Evolutionary conservation across 1,139 yeast genomes (phyloP).

Genomic region (Pichia norvegensis): DNA sequence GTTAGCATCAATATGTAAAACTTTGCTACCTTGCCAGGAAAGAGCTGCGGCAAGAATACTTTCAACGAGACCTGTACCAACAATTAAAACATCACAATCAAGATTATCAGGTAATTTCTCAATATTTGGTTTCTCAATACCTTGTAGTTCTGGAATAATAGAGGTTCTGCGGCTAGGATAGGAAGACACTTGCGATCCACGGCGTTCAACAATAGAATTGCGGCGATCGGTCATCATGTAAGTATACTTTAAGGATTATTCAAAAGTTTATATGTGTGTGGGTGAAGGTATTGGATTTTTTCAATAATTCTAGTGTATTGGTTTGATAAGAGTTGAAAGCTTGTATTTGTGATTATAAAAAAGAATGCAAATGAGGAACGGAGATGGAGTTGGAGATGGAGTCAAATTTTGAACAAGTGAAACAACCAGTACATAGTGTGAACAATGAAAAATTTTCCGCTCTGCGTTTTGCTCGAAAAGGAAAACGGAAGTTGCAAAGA

Average conservation of each 20-base stretch:
- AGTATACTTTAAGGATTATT: neutral
- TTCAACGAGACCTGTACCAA: slow-evolving; percentile 90
- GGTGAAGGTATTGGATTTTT: no score
- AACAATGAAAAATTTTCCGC: neutral
- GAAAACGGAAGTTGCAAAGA: neutral
- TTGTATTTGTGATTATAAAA: neutral
- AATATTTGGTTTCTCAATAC: slow-evolving; percentile 48
- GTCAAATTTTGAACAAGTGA: neutral
- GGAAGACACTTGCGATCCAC: slow-evolving; percentile 32
- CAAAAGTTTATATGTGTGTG: no score
- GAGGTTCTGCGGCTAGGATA: slow-evolving; percentile 43
- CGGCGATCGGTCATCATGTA: slow-evolving; percentile 33
- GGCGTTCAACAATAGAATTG: slow-evolving; percentile 63
- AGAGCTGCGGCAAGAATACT: slow-evolving; percentile 87
- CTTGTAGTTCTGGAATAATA: slow-evolving; percentile 66
- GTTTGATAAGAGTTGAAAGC: no score
- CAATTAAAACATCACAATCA: slow-evolving; percentile 71
- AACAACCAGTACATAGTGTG: neutral
- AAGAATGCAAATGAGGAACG: neutral
- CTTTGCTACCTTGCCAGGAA: slow-evolving; percentile 93
- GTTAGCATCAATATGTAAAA: slow-evolving; percentile 78
- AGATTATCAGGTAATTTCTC: slow-evolving; percentile 42
- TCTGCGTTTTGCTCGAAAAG: neutral
- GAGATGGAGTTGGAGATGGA: neutral
- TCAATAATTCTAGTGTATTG: no score